These are phyloP conservation scores for Eucalyptus pumila DNA, from an alignment of 345 rosid species.

Conservation along the genomic window DNA sequence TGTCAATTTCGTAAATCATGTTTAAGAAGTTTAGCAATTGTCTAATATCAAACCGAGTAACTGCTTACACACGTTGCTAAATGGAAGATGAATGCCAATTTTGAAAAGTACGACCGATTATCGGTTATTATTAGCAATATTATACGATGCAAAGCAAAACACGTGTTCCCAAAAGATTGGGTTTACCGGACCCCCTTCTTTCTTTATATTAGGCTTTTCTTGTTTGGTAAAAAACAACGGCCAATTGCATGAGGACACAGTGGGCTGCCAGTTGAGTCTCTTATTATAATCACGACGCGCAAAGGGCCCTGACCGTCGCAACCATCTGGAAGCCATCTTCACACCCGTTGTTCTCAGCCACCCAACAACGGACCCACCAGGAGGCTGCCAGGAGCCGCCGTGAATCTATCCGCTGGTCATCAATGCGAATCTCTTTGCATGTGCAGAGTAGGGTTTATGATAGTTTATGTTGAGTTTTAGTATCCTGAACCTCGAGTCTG, in stretches of 20 bases:
- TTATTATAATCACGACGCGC: fast-evolving
- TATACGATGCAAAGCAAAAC: not conserved
- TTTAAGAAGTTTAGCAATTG: not conserved
- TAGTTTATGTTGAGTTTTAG: not conserved
- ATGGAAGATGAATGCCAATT: not conserved
- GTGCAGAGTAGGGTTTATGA: not conserved
- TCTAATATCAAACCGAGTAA: not conserved
- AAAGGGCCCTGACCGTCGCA: not conserved
- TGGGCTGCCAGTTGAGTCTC: not conserved
- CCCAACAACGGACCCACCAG: not conserved
- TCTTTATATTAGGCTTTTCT: not conserved
- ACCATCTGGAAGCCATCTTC: not conserved
- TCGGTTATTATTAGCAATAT: not conserved
- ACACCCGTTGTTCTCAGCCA: not conserved
- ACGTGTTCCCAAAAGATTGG: not conserved
- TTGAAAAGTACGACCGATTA: not conserved
- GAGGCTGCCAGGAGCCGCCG: not conserved
- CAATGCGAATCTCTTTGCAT: not conserved
- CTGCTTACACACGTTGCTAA: not conserved
- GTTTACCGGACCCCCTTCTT: not conserved
- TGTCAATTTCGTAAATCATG: not conserved
- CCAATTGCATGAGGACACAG: not conserved
- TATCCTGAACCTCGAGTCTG: not conserved
- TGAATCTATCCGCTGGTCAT: not conserved
- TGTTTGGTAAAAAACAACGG: not conserved